Evolutionary conservation across 139 green algal species (phyloP).

Genomic region (Haematococcus lacustris): DNA sequence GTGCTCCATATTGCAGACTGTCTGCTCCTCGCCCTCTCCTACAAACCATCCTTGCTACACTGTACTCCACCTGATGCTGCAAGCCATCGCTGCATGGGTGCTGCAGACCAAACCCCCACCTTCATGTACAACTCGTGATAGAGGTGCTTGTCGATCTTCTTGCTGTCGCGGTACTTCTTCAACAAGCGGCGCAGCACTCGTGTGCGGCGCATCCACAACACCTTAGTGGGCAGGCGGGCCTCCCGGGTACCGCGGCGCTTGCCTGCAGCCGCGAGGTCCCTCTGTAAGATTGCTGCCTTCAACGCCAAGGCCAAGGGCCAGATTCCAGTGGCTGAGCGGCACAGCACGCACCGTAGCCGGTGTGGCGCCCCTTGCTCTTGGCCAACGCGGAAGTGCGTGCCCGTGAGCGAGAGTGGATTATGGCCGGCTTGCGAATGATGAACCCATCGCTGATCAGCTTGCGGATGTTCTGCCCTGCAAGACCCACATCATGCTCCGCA

Average conservation of each 20-base stretch:
- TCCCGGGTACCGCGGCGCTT: constrained; percentile 96
- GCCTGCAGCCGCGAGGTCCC: constrained; percentile 44
- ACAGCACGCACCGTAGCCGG: constrained; percentile 79
- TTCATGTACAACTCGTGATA: constrained; percentile 98
- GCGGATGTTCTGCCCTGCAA: constrained; percentile 94
- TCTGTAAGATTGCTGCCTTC: background rate
- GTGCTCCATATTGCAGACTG: too few species aligned
- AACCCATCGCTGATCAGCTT: constrained; percentile 99
- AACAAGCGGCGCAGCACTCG: constrained; percentile 93
- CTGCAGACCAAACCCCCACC: constrained; percentile 53
- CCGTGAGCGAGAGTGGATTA: constrained; percentile 93
- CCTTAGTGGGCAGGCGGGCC: constrained; percentile 93
- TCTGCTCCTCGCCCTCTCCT: background rate
- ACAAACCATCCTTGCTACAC: too few species aligned
- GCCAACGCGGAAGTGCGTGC: constrained; percentile 77
- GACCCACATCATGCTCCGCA: background rate
- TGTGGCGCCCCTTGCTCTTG: constrained; percentile 96
- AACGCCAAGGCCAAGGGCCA: constrained; percentile 6
- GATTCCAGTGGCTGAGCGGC: background rate
- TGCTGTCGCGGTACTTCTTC: constrained; percentile 96
- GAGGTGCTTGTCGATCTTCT: constrained; percentile 99
- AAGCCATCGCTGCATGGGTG: too few species aligned
- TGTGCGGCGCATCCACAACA: constrained; percentile 94
- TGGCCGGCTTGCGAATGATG: constrained; percentile 93
- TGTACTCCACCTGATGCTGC: too few species aligned